Conservation (phyloP, 805 yeast genomes). For the Clavispora fructus region DNA sequence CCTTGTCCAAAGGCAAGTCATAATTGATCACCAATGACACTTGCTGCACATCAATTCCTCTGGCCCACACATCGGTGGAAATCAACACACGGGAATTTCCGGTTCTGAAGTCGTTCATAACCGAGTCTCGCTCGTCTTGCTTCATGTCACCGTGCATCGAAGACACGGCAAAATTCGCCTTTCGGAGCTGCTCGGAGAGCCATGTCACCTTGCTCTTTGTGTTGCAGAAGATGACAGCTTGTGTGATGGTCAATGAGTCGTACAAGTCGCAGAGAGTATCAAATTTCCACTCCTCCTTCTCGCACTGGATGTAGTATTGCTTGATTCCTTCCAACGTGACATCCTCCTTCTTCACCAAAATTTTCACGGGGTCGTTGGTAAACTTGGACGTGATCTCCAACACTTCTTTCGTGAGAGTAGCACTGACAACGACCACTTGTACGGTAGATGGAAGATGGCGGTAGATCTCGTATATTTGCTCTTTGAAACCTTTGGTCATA, state of each 20-base stretch:
- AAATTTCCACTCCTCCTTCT: slow-evolving; percentile 89
- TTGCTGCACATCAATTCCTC: slow-evolving; percentile 98
- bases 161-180: slow-evolving; percentile 82
- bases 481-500: slow-evolving; percentile 88
- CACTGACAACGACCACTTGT: slow-evolving; percentile 92
- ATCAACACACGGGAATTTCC: slow-evolving; percentile 92
- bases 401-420: slow-evolving; percentile 90
- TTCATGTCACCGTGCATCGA: slow-evolving; percentile 97
- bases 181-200: slow-evolving; percentile 74
- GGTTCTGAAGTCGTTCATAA: slow-evolving; percentile 92
- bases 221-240: slow-evolving; percentile 97
- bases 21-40: slow-evolving; percentile 93
- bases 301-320: slow-evolving; percentile 87
- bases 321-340: slow-evolving; percentile 90
- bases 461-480: slow-evolving; percentile 90
- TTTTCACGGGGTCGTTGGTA: slow-evolving; percentile 90
- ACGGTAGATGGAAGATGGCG: slow-evolving; percentile 74
- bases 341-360: slow-evolving; percentile 91
- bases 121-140: slow-evolving; percentile 89
- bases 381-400: slow-evolving; percentile 88
- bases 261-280: slow-evolving; percentile 92
- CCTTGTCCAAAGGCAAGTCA: slow-evolving; percentile 88
- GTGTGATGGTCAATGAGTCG: slow-evolving; percentile 92
- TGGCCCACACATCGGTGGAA: slow-evolving; percentile 95
- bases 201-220: slow-evolving; percentile 93